These are phyloP conservation scores for Trichocladium antarcticum DNA, from an alignment of 495 filamentous ascomycete species.

Conservation along the genomic window DNA sequence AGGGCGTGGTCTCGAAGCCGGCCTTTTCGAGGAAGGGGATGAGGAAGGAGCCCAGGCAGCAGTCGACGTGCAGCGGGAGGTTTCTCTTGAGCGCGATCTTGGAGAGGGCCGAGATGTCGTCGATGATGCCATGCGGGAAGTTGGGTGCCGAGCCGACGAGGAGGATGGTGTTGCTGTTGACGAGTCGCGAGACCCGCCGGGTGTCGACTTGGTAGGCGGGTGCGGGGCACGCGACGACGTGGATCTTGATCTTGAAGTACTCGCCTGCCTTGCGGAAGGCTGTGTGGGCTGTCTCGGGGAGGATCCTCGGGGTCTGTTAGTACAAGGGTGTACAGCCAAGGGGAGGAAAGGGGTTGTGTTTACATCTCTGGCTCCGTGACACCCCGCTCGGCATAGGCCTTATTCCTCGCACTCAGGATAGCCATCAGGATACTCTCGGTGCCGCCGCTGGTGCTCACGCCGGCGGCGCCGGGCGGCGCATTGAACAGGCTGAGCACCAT, in stretches of 20 bases:
- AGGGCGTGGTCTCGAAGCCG: slow-evolving; percentile 74
- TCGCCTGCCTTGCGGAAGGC: slow-evolving; percentile 90
- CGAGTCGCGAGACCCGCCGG: slow-evolving; percentile 62
- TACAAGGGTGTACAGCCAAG: neutral
- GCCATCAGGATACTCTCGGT: slow-evolving; percentile 97
- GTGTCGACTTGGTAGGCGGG: slow-evolving; percentile 76
- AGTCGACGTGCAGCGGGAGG: slow-evolving; percentile 90
- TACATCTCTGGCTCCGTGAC: slow-evolving; percentile 94
- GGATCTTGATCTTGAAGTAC: slow-evolving; percentile 92
- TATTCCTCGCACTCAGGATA: slow-evolving; percentile 75
- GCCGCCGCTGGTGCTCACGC: slow-evolving; percentile 84
- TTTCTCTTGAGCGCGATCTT: slow-evolving; percentile 67
- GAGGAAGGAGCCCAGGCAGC: slow-evolving; percentile 91
- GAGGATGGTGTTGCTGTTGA: slow-evolving; percentile 93
- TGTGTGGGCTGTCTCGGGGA: slow-evolving; percentile 87
- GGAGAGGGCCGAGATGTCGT: slow-evolving; percentile 80
- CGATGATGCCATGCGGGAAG: slow-evolving; percentile 96
- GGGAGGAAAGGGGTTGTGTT: slow-evolving; percentile 15
- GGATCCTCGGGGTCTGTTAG: slow-evolving; percentile 48
- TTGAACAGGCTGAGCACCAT: slow-evolving; percentile 93
- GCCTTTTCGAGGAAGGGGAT: slow-evolving; percentile 84
- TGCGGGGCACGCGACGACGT: slow-evolving; percentile 79
- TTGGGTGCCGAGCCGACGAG: slow-evolving; percentile 93
- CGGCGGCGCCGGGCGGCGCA: slow-evolving; percentile 70
- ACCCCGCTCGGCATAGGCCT: slow-evolving; percentile 70